Evolutionary conservation across 176 grass and related monocot species (phyloP).

Genomic region (Eleusine indica): DNA sequence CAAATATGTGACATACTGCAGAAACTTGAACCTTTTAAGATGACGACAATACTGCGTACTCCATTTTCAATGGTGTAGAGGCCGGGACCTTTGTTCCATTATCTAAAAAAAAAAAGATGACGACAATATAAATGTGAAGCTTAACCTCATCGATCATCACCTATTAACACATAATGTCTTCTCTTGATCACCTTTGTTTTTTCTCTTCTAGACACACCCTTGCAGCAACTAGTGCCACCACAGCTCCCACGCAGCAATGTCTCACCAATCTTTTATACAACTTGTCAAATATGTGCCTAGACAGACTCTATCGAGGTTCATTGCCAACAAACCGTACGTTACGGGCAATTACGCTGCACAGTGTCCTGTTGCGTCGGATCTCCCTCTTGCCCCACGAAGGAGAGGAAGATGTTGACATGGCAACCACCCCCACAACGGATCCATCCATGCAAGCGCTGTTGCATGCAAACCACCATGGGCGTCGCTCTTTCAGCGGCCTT

Average conservation of each 20-base stretch:
- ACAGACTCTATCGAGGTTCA: background rate
- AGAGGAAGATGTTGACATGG: conserved; percentile 26
- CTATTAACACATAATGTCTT: too few relatives aligned
- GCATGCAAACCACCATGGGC: conserved; percentile 19
- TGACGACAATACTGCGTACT: too few relatives aligned
- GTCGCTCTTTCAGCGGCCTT: background rate
- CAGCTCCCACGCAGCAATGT: background rate
- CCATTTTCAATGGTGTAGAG: too few relatives aligned
- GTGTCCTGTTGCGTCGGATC: too few relatives aligned
- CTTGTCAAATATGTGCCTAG: background rate
- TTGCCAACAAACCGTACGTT: conserved; percentile 32
- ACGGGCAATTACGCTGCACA: too few relatives aligned
- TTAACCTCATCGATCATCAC: too few relatives aligned
- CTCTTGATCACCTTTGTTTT: background rate
- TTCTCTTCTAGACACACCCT: background rate
- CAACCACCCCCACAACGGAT: conserved; percentile 34
- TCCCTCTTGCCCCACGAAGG: background rate
- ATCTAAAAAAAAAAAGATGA: too few relatives aligned
- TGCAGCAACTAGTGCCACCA: background rate
- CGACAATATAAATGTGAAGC: too few relatives aligned
- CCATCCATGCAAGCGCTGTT: background rate
- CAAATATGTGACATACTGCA: background rate
- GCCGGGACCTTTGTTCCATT: too few relatives aligned
- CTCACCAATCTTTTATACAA: background rate
- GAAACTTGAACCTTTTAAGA: background rate